These are phyloP conservation scores for Magnaporthiopsis incrustans DNA, from an alignment of 2,329 filamentous ascomycete genomes.

Conservation along the genomic window DNA sequence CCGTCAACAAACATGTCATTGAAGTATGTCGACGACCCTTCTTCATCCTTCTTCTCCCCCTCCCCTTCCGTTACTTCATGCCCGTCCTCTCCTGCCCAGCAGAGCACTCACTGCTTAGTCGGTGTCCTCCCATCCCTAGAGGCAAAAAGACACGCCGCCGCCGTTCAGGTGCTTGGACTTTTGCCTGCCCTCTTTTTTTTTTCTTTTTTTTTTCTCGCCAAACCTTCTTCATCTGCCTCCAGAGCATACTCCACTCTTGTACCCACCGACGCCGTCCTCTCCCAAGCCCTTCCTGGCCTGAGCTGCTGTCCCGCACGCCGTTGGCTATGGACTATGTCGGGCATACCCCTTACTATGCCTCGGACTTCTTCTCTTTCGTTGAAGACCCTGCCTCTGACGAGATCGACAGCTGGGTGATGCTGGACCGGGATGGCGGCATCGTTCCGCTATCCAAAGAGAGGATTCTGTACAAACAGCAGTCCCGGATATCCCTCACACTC, in stretches of 20 bases:
- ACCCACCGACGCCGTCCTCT: neutral
- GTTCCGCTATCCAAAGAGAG: constrained; percentile 79
- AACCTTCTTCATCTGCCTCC: constrained; percentile 10
- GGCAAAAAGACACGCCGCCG: neutral
- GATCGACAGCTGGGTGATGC: constrained; percentile 77
- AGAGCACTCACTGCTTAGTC: neutral
- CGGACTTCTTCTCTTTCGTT: constrained; percentile 14
- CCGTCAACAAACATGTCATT: constrained; percentile 27
- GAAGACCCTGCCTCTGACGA: constrained; percentile 43
- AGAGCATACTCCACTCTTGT: constrained; percentile 7
- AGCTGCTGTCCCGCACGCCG: constrained; percentile 10
- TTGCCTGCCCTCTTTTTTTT: neutral
- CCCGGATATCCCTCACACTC: constrained; percentile 68
- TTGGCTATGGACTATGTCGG: constrained; percentile 7
- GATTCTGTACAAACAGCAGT: constrained; percentile 70
- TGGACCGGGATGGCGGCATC: constrained; percentile 64
- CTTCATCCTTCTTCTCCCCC: constrained; percentile 9
- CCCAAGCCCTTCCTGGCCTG: neutral
- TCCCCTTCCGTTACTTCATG: constrained; percentile 5
- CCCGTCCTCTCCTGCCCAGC: neutral
- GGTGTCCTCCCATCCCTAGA: too few relatives aligned
- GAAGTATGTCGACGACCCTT: constrained; percentile 22
- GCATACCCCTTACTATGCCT: constrained; percentile 4
- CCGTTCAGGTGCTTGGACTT: constrained; percentile 8
- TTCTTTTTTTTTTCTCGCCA: constrained; percentile 7